These are phyloP conservation scores for Aspergillaceae sp. DNA, from an alignment of 2,329 filamentous ascomycete genomes.

Conservation along the genomic window DNA sequence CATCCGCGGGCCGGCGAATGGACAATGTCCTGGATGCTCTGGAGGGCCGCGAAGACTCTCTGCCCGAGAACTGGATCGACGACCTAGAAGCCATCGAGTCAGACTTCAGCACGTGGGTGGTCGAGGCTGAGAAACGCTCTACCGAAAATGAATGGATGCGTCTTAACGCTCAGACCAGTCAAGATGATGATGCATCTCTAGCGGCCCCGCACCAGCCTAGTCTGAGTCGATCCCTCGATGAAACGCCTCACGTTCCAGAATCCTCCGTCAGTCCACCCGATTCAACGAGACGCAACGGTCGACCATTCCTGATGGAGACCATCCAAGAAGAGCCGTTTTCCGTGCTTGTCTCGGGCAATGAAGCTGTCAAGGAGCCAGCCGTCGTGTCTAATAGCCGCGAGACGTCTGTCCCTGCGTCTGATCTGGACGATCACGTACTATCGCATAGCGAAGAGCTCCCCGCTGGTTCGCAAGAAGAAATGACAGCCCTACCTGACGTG, in stretches of 20 bases:
- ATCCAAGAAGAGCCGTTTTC: constrained; percentile 16
- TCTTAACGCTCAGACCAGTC: constrained; percentile 7
- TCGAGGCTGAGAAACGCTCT: constrained; percentile 65
- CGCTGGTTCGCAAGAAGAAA: no score
- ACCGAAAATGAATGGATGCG: constrained; percentile 52
- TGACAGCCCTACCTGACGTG: no score
- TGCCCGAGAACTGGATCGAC: constrained; percentile 83
- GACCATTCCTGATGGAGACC: constrained; percentile 12
- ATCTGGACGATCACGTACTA: no score
- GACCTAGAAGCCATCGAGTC: constrained; percentile 71
- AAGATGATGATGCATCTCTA: neutral
- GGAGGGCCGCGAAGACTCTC: constrained; percentile 72
- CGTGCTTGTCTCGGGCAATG: neutral
- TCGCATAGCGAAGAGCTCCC: no score
- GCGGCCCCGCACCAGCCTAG: neutral
- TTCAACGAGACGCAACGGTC: neutral
- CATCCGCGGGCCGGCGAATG: constrained; percentile 60
- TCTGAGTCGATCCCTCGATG: neutral
- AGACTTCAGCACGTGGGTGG: constrained; percentile 71
- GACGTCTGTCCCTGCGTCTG: no score
- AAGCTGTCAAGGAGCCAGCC: neutral
- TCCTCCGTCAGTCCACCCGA: neutral
- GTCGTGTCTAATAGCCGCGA: no score
- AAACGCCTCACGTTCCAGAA: neutral
- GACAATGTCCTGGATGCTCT: constrained; percentile 81